Percentiles rank a stretch among this genome's conserved stretches.
Conservation (phyloP, 352 stramenopile species). For the Peronospora tabacina region DNA sequence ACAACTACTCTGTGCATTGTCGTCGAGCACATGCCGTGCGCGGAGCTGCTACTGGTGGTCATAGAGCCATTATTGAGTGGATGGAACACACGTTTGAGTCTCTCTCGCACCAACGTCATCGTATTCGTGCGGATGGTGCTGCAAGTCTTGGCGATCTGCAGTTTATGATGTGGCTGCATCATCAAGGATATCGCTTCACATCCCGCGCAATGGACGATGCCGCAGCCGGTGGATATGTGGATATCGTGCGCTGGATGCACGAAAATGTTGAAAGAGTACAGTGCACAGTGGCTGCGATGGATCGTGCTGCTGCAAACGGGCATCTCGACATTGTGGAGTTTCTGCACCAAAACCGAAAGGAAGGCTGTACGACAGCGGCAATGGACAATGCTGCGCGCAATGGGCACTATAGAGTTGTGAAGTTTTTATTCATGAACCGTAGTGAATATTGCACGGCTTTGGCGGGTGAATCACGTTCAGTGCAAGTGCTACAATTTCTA, state of each 20-base stretch:
- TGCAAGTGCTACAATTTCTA: slow-evolving; percentile 33
- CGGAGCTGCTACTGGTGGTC: slow-evolving; percentile 20
- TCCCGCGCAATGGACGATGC: slow-evolving; percentile 23
- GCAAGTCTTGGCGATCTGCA: slow-evolving; percentile 24
- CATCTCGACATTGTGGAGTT: slow-evolving; percentile 26
- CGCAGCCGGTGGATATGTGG: slow-evolving; percentile 20
- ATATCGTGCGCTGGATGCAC: slow-evolving; percentile 27
- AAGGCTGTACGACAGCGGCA: slow-evolving; percentile 33
- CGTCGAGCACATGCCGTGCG: slow-evolving; percentile 28
- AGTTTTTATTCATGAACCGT: slow-evolving; percentile 31
- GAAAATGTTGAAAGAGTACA: slow-evolving; percentile 12
- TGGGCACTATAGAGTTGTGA: slow-evolving; percentile 26
- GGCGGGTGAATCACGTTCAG: slow-evolving; percentile 23
- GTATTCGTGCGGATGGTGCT: slow-evolving; percentile 31
- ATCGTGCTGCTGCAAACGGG: slow-evolving; percentile 26
- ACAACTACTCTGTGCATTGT: slow-evolving; percentile 24
- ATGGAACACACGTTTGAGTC: slow-evolving; percentile 21
- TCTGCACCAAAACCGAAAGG: slow-evolving; percentile 31
- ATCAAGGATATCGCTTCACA: slow-evolving; percentile 28
- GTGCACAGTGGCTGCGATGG: slow-evolving; percentile 27
- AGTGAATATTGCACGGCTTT: slow-evolving; percentile 32
- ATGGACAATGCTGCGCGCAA: slow-evolving; percentile 36
- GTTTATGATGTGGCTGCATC: slow-evolving; percentile 28
- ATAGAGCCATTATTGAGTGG: slow-evolving; percentile 24
- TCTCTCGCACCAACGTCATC: slow-evolving; percentile 21